phyloP scores from a whole-genome alignment of 225 moss, liverwort and hornwort species.

The Anthoceros angustus region DNA sequence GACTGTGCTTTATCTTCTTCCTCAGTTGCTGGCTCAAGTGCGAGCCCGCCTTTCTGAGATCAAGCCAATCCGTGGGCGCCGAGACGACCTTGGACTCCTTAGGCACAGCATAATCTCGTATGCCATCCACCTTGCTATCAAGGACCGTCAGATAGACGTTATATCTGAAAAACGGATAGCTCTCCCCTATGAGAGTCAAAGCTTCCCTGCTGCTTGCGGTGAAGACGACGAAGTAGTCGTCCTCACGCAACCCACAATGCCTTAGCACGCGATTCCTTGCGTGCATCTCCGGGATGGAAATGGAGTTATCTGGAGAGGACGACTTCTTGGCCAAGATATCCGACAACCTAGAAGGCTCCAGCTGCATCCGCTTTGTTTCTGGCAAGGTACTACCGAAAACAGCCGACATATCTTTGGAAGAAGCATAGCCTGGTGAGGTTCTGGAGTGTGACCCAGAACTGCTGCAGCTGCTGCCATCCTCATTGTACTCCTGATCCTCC shows the following conservation, averaged over 20 bases:
- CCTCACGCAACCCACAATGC: constrained; percentile 18
- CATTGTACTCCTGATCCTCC: constrained; percentile 14
- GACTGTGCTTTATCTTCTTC: constrained; percentile 23
- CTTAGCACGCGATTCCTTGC: constrained; percentile 17
- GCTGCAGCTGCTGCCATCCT: constrained; percentile 7
- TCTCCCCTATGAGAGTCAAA: constrained; percentile 19
- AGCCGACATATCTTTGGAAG: constrained; percentile 11
- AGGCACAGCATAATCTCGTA: constrained; percentile 13
- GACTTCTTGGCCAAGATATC: constrained; percentile 14
- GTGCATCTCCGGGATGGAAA: constrained; percentile 21
- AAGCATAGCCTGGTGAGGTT: neutral
- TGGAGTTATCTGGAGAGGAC: constrained; percentile 10
- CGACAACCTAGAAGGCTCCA: constrained; percentile 16
- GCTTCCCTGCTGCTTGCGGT: constrained; percentile 13
- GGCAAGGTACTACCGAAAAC: constrained; percentile 19
- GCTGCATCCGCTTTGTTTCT: constrained; percentile 16
- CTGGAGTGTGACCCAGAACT: constrained; percentile 6
- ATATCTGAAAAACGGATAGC: constrained; percentile 23
- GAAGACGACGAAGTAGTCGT: constrained; percentile 19
- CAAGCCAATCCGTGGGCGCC: constrained; percentile 15
- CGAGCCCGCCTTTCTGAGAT: constrained; percentile 17
- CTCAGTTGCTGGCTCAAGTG: constrained; percentile 18
- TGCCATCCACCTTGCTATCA: constrained; percentile 12
- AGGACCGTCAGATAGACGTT: constrained; percentile 21
- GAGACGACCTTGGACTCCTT: constrained; percentile 22